Evolutionary conservation across 371 early-diverging fungal species (phyloP), one percentile per base, ranked within the genome.

Genomic region (Spraguea lophii): DNA sequence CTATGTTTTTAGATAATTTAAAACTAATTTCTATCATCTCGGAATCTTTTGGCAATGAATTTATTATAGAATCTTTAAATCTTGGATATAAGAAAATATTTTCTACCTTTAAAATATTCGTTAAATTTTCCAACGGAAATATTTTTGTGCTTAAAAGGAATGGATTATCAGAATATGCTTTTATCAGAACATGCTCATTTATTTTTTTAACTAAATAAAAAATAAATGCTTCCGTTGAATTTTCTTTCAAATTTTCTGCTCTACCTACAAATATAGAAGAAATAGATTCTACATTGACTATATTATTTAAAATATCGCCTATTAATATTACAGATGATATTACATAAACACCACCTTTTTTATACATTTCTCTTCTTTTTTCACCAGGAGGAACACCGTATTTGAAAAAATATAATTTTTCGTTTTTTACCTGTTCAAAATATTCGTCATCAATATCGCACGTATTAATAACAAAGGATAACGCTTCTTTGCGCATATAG

Each of bases 271-370:
- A 38, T 19, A 67, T 39, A n/a, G 24, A 15, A 39, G 45, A 41
- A 4, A 67, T 52, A 35, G 46, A 50, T 12, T 52, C 22, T 36
- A 39, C 44, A 37, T 48, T 17, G 0, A 67, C 19, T 16, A 27
- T 56, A 12, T 43, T 42, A 25, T 67, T 61, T 7, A 67, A 12
- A 45, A 67, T 54, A 54, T 67, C 67, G 2, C 55, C 43, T 27
- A 63, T 27, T 22, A 67, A 55, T 19, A 52, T 27, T n/a, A 48
- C 32, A 17, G 40, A 25, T 2, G 46, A 35, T 13, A 27, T 47
- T 48, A 46, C 21, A 45, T 44, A 65, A 19, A 65, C 57, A 30
- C 65, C 65, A 25, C 65, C 65, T 9, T 20, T 32, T 25, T 37
- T 35, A 20, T 49, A 49, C 3, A 20, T 10, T 26, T 10, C 24